These are phyloP conservation scores for Bruguiera gymnorhiza DNA, from an alignment of 345 rosid genomes.

Conservation along the genomic window DNA sequence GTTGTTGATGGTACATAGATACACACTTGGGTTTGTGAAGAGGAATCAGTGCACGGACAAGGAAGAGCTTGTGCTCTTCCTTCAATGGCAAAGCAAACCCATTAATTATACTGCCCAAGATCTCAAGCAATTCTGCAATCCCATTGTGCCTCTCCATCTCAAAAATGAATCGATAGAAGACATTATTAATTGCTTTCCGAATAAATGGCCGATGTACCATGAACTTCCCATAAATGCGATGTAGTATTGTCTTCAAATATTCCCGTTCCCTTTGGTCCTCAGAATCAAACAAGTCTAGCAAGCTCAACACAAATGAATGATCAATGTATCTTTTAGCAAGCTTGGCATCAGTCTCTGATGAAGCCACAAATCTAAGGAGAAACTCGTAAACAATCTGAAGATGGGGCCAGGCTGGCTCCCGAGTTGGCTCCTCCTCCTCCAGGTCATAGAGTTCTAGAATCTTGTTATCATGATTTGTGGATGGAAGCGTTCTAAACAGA, in stretches of 20 bases:
- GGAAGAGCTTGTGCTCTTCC: slow-evolving; percentile 83
- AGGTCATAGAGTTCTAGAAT: slow-evolving; percentile 44
- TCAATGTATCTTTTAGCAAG: slow-evolving; percentile 62
- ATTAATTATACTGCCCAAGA: slow-evolving; percentile 72
- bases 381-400: slow-evolving; percentile 64
- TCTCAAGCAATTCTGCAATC: slow-evolving; percentile 72
- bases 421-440: slow-evolving; percentile 56
- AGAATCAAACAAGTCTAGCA: slow-evolving; percentile 62
- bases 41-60: slow-evolving; percentile 70
- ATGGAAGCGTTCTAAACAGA: slow-evolving; percentile 52
- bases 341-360: slow-evolving; percentile 56
- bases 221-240: slow-evolving; percentile 62
- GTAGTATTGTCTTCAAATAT: slow-evolving; percentile 59
- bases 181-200: slow-evolving; percentile 59
- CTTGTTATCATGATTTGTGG: slow-evolving; percentile 40
- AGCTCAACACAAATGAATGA: slow-evolving; percentile 58
- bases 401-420: slow-evolving; percentile 68
- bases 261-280: slow-evolving; percentile 71
- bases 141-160: slow-evolving; percentile 74
- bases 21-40: slow-evolving; percentile 76
- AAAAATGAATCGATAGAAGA: slow-evolving; percentile 66
- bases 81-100: slow-evolving; percentile 82
- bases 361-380: slow-evolving; percentile 58
- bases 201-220: slow-evolving; percentile 71
- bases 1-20: slow-evolving; percentile 66